Evolutionary conservation across 352 stramenopile species (phyloP).

Genomic region (Pythium rhizo-oryzae): DNA sequence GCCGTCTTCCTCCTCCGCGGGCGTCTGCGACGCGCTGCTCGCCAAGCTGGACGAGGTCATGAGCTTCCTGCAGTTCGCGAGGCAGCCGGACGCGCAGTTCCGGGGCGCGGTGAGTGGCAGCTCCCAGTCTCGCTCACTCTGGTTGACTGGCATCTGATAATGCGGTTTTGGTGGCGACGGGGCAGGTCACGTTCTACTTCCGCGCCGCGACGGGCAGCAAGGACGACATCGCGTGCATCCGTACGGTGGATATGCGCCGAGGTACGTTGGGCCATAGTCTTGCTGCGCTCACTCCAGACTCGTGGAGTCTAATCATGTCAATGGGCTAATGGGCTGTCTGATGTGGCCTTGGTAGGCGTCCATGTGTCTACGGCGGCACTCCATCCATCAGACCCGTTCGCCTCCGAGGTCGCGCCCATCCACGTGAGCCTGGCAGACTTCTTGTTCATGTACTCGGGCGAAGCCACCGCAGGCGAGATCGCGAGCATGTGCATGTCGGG

Average conservation of each 20-base stretch:
- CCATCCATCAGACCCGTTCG: slow-evolving; percentile 51
- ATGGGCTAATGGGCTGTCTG: background rate
- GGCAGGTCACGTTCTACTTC: slow-evolving; percentile 86
- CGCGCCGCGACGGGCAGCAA: slow-evolving; percentile 44
- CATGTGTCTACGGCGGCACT: slow-evolving; percentile 55
- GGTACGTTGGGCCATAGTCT: slow-evolving; percentile 30
- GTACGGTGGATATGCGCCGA: slow-evolving; percentile 76
- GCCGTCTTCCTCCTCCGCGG: slow-evolving; percentile 19
- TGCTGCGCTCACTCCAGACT: background rate
- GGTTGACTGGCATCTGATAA: slow-evolving; percentile 16
- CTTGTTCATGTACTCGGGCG: slow-evolving; percentile 87
- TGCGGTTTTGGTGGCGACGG: background rate
- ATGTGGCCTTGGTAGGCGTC: slow-evolving; percentile 38
- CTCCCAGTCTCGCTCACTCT: background rate
- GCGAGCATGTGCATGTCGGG: slow-evolving; percentile 85
- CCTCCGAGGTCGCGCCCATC: slow-evolving; percentile 67
- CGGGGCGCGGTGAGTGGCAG: slow-evolving; percentile 54
- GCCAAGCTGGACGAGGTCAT: slow-evolving; percentile 87
- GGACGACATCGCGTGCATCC: slow-evolving; percentile 62
- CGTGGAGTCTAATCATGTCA: background rate
- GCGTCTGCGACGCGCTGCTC: slow-evolving; percentile 68
- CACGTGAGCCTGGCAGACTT: slow-evolving; percentile 81
- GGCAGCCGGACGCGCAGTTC: slow-evolving; percentile 47
- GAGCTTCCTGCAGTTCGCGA: slow-evolving; percentile 78
- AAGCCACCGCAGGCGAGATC: slow-evolving; percentile 76